Percentiles rank a stretch among this genome's conserved stretches.
These are phyloP conservation scores for Aspergillus viridinutans DNA, from an alignment of 2,329 filamentous ascomycete species.

Conservation along the genomic window DNA sequence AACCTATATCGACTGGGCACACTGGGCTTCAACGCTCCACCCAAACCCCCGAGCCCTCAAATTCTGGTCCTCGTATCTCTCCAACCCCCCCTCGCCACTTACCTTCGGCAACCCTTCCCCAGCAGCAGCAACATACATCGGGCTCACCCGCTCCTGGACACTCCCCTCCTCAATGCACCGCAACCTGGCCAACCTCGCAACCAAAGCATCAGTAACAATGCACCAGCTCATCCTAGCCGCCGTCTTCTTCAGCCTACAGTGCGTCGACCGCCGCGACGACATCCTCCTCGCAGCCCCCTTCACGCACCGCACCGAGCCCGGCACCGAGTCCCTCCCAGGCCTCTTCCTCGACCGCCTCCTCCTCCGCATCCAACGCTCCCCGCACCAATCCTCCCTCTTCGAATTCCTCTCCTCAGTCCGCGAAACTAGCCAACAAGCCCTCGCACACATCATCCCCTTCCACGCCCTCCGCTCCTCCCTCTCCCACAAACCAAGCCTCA, in stretches of 20 bases:
- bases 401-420: not conserved
- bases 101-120: not conserved
- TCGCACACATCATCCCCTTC: not conserved
- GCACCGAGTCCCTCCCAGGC: not conserved
- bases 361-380: not conserved
- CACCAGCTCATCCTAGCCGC: not conserved
- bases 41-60: not conserved
- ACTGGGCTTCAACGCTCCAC: not conserved
- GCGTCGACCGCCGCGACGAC: not conserved
- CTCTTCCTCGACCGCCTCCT: not conserved
- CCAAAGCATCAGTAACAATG: not conserved
- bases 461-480: not conserved
- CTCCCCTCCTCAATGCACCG: not conserved
- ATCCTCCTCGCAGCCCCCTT: not conserved
- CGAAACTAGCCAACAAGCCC: not conserved
- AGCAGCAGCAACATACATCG: not conserved
- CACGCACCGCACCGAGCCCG: not conserved
- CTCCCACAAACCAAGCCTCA: not conserved
- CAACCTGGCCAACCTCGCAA: not conserved
- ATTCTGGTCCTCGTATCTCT: not conserved
- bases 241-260: not conserved
- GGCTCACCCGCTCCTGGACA: not conserved
- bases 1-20: not conserved
- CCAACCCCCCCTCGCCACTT: not conserved
- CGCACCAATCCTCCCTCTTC: not conserved